phyloP scores from a whole-genome alignment of 1,284 basidiomycete genomes.

The Malassezia nana region DNA sequence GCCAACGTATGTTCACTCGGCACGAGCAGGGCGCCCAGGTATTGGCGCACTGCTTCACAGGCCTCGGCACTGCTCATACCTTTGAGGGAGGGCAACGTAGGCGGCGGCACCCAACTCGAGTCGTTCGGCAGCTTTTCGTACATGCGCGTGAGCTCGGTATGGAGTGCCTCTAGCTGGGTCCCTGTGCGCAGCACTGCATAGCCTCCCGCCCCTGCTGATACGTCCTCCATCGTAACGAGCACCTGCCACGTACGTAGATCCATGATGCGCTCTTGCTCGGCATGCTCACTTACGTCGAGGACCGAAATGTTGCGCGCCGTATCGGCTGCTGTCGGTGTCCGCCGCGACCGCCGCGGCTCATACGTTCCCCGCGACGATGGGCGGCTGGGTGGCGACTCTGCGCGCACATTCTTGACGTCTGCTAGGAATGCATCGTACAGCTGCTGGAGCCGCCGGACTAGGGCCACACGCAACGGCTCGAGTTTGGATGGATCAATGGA shows the following conservation, averaged over 20 bases:
- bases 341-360: constrained; percentile 2
- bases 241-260: constrained; percentile 33
- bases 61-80: constrained; percentile 24
- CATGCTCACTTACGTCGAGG: constrained; percentile 33
- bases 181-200: constrained; percentile 39
- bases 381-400: neutral
- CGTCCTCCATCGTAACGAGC: constrained; percentile 38
- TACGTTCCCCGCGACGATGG: neutral
- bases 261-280: constrained; percentile 24
- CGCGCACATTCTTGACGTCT: neutral
- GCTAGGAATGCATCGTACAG: constrained; percentile 6
- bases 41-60: constrained; percentile 27
- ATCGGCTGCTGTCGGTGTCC: neutral
- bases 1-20: constrained; percentile 16
- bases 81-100: constrained; percentile 26
- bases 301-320: constrained; percentile 7
- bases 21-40: constrained; percentile 26
- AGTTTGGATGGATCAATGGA: neutral
- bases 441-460: constrained; percentile 11
- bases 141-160: constrained; percentile 28
- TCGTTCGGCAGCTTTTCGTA: constrained; percentile 14
- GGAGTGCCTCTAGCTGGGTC: constrained; percentile 40
- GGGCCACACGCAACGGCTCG: neutral
- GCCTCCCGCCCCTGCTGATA: constrained; percentile 24
- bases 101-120: constrained; percentile 21